These are phyloP conservation scores for Drechslera avenae DNA, from an alignment of 2,329 filamentous ascomycete genomes.

Conservation along the genomic window DNA sequence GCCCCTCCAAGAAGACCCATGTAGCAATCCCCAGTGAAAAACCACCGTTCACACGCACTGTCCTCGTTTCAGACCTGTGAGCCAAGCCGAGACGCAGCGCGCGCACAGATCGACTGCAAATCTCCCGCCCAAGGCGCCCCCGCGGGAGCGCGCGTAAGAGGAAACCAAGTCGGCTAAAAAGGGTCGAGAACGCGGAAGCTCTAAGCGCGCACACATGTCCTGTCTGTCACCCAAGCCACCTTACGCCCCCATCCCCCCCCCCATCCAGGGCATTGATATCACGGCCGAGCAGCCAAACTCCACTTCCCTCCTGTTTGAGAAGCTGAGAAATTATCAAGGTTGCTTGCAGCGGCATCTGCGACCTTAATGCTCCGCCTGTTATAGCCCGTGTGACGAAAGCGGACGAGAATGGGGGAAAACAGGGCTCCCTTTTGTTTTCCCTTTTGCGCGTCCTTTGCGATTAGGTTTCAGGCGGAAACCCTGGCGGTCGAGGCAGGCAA, in stretches of 20 bases:
- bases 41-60: slow-evolving; percentile 5
- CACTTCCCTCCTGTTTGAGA: no score
- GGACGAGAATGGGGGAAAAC: no score
- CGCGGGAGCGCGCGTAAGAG: slow-evolving; percentile 9
- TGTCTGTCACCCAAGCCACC: not conserved
- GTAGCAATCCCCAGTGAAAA: slow-evolving; percentile 6
- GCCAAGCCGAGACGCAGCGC: slow-evolving; percentile 14
- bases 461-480: slow-evolving; percentile 2
- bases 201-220: slow-evolving; percentile 4
- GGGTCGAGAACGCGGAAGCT: slow-evolving; percentile 1
- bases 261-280: no score
- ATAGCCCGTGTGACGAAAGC: no score
- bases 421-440: no score
- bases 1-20: not conserved
- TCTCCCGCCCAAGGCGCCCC: slow-evolving; percentile 19
- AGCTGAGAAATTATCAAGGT: no score
- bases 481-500: not conserved
- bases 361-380: no score
- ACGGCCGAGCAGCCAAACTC: no score
- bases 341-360: no score
- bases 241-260: no score
- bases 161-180: slow-evolving; percentile 7
- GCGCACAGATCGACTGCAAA: slow-evolving; percentile 19
- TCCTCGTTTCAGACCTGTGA: slow-evolving; percentile 14
- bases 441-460: not conserved